Evolutionary conservation across 2,329 filamentous ascomycete genomes (phyloP).

Genomic region (Phyllosticta citribraziliensis): DNA sequence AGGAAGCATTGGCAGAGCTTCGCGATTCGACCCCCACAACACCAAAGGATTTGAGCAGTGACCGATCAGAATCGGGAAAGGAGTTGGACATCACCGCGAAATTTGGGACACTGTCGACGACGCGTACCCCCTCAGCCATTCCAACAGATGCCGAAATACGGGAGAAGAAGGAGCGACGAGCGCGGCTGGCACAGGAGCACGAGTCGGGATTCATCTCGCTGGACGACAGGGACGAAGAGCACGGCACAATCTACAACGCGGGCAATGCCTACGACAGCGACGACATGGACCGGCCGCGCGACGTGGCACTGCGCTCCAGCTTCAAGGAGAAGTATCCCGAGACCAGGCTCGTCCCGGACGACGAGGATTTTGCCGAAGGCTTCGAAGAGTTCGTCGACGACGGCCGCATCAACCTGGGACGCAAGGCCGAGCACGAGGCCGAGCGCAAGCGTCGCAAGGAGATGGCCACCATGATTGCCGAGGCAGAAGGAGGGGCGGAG

Average conservation of each 20-base stretch:
- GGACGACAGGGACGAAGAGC: slow-evolving; percentile 46
- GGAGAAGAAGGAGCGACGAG: slow-evolving; percentile 82
- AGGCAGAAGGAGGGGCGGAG: slow-evolving; percentile 55
- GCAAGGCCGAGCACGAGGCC: slow-evolving; percentile 66
- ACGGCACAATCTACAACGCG: slow-evolving; percentile 20
- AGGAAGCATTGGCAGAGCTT: slow-evolving; percentile 76
- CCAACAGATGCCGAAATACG: slow-evolving; percentile 76
- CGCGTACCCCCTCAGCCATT: slow-evolving; percentile 41
- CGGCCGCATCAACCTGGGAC: slow-evolving; percentile 66
- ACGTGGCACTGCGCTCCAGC: slow-evolving; percentile 1
- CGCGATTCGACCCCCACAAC: slow-evolving; percentile 78
- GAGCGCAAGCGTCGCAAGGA: slow-evolving; percentile 56
- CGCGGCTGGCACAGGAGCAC: slow-evolving; percentile 65
- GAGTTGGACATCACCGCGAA: slow-evolving; percentile 38
- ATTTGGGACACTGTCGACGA: slow-evolving; percentile 44
- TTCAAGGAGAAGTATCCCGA: slow-evolving; percentile 52
- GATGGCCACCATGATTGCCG: slow-evolving; percentile 74
- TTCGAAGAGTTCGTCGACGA: slow-evolving; percentile 90
- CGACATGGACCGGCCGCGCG: slow-evolving; percentile 29
- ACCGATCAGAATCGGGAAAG: slow-evolving; percentile 29
- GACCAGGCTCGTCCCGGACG: slow-evolving; percentile 68
- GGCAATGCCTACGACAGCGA: slow-evolving; percentile 31
- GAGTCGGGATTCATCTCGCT: slow-evolving; percentile 53
- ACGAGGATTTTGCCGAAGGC: slow-evolving; percentile 87
- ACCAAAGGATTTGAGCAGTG: slow-evolving; percentile 49